These are phyloP conservation scores for Pyrenophora tritici-repentis DNA, from an alignment of 2,329 filamentous ascomycete species.

Conservation along the genomic window DNA sequence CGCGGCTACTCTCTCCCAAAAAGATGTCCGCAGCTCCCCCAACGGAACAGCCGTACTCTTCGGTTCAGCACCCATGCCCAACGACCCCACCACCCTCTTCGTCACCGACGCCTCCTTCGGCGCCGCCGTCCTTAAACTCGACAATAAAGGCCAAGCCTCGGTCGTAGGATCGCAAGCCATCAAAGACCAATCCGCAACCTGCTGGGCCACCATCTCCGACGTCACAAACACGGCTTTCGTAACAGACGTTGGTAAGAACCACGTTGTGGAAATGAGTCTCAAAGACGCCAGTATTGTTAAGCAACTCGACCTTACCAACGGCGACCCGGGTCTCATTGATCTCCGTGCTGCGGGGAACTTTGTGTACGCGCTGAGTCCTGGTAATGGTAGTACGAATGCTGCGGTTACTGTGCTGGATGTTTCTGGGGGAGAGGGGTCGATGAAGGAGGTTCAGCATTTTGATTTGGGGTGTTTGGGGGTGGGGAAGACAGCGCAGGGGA, in stretches of 20 bases:
- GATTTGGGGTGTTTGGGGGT: constrained; percentile 13
- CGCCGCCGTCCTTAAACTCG: constrained; percentile 55
- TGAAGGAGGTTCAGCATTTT: constrained; percentile 49
- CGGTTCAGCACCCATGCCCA: constrained; percentile 56
- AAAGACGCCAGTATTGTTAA: constrained; percentile 55
- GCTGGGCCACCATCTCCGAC: constrained; percentile 61
- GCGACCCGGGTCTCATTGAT: constrained; percentile 62
- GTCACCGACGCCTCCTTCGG: constrained; percentile 65
- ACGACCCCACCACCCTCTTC: constrained; percentile 51
- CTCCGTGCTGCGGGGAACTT: constrained; percentile 58
- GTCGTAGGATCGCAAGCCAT: constrained; percentile 49
- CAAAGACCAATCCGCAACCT: constrained; percentile 60
- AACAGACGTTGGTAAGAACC: constrained; percentile 59
- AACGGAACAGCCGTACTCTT: constrained; percentile 63
- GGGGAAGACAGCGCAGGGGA: not conserved
- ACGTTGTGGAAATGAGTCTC: constrained; percentile 62
- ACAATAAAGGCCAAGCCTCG: constrained; percentile 40
- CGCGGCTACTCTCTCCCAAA: constrained; percentile 15
- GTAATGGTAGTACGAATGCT: constrained; percentile 51
- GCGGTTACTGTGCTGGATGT: constrained; percentile 51
- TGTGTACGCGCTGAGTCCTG: constrained; percentile 62
- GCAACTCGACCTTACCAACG: constrained; percentile 49
- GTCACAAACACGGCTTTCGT: constrained; percentile 61
- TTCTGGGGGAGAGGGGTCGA: constrained; percentile 20
- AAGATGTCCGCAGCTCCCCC: constrained; percentile 51